Base-by-base conservation (phyloP, 1,139 yeast species). In the Pichia sp. region DNA sequence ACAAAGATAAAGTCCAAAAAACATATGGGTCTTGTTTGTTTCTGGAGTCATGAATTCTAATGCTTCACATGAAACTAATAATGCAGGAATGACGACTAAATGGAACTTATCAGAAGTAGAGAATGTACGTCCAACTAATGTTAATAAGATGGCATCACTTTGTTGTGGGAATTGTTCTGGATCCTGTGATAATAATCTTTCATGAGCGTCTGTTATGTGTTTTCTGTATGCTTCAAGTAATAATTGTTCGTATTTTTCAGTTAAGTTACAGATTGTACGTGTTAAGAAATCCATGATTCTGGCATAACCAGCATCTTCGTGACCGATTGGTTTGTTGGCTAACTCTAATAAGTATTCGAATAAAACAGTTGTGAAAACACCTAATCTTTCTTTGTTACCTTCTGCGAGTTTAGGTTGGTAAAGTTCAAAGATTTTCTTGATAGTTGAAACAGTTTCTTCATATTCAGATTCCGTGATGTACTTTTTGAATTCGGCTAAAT, bases 61-160 rank as follows among this genome's bases (percentile, higher is more conserved):
- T 21, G 80, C 72, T 65, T 89, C 93, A 46, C 84, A 79, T 72
- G 90, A 80, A 38, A 89, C 66, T 35, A 93, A 76, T 34, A 81
- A 70, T 2, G 94, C 77, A 3, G 98, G 96, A 0, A 97, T 90
- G 4, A 84, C 91, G 17, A 93, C 85, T 53, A 89, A 74, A 71
- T 94, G 98, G 66, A 88, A 93, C 62, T 90, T 94, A 71, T 94
- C 99, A 0, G 99, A 93, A 1, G 97, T 88, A 1, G 99, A 90
- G 61, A 86, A 94, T 11, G 91, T 63, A 47, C 76, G 71, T 10
- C 97, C 97, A 52, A 90, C 73, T 20, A 89, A 61, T 0, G 81
- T 74, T 59, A 85, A 87, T 51, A 84, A 77, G 6, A 87, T 68
- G 50, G 90, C 67, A 61, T 90, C 95, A 24, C 77, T 69, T 45